Evolutionary conservation across 2,329 filamentous ascomycete genomes (phyloP).

Genomic region (Fusarium sp.): DNA sequence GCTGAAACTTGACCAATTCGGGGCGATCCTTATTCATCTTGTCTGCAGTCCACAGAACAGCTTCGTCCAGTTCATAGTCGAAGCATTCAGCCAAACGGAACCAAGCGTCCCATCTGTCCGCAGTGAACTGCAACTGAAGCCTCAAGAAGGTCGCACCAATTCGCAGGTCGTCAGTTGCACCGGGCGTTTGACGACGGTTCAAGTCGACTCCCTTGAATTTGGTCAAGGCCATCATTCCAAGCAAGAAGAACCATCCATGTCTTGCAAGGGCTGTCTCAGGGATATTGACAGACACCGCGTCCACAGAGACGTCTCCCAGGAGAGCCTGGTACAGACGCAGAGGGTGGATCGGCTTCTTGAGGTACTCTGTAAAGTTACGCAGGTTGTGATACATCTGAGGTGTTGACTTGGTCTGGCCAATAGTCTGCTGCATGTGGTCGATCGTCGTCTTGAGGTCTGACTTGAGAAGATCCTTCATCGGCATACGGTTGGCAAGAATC

Average conservation of each 20-base stretch:
- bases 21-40: slow-evolving; percentile 87
- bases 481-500: slow-evolving; percentile 82
- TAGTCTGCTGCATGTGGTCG: slow-evolving; percentile 90
- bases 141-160: slow-evolving; percentile 83
- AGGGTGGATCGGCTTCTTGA: slow-evolving; percentile 87
- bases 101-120: slow-evolving; percentile 90
- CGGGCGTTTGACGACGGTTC: slow-evolving; percentile 81
- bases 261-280: slow-evolving; percentile 79
- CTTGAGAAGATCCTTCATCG: slow-evolving; percentile 91
- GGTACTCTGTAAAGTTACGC: slow-evolving; percentile 81
- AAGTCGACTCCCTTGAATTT: slow-evolving; percentile 80
- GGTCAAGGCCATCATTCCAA: slow-evolving; percentile 88
- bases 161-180: slow-evolving; percentile 85
- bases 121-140: slow-evolving; percentile 84
- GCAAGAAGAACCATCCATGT: slow-evolving; percentile 91
- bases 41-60: slow-evolving; percentile 88
- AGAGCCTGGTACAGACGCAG: slow-evolving; percentile 83
- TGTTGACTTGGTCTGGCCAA: slow-evolving; percentile 82
- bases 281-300: slow-evolving; percentile 76
- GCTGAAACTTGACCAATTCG: slow-evolving; percentile 81
- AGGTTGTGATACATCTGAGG: slow-evolving; percentile 89
- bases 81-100: slow-evolving; percentile 88
- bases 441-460: slow-evolving; percentile 91
- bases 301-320: slow-evolving; percentile 79
- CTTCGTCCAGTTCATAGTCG: slow-evolving; percentile 88